Evolutionary conservation across 2,329 filamentous ascomycete genomes (phyloP).

Genomic region (Lecanicillium sp.): DNA sequence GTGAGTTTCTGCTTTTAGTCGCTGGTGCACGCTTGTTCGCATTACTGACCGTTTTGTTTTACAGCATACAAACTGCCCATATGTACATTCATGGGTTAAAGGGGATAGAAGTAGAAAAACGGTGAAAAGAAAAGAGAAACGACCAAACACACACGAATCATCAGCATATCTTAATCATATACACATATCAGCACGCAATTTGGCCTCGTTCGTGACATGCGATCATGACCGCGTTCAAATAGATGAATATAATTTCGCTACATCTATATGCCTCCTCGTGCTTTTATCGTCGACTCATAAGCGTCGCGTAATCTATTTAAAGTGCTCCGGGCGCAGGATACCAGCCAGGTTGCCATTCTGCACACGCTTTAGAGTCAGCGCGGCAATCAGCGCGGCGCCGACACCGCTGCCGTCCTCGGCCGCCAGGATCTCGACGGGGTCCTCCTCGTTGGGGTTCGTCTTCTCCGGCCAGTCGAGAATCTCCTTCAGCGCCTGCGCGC

Average conservation of each 20-base stretch:
- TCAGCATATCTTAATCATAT: too few species aligned
- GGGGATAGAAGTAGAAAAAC: not conserved
- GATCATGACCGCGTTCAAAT: not conserved
- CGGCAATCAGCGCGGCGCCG: constrained; percentile 90
- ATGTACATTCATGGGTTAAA: constrained; percentile 65
- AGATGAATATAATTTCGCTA: not conserved
- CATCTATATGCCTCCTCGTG: not conserved
- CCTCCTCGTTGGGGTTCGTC: constrained; percentile 62
- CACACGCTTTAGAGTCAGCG: constrained; percentile 59
- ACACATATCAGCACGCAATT: not conserved
- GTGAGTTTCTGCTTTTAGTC: constrained; percentile 34
- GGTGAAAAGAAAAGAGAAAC: not conserved
- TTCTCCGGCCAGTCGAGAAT: constrained; percentile 89
- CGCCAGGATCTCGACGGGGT: constrained; percentile 80
- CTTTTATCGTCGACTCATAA: not conserved
- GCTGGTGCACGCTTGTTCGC: not conserved
- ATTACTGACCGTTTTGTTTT: constrained; percentile 19
- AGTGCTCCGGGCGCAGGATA: constrained; percentile 61
- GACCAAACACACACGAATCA: too few species aligned
- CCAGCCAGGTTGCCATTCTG: constrained; percentile 57
- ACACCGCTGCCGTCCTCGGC: constrained; percentile 96
- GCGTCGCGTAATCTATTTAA: constrained; percentile 26
- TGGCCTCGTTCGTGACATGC: too few species aligned
- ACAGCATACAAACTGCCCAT: constrained; percentile 65
- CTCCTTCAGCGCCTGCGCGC: constrained; percentile 83